Evolutionary conservation across 805 yeast genomes (phyloP).

Genomic region (Wickerhamomyces rabaulensis): DNA sequence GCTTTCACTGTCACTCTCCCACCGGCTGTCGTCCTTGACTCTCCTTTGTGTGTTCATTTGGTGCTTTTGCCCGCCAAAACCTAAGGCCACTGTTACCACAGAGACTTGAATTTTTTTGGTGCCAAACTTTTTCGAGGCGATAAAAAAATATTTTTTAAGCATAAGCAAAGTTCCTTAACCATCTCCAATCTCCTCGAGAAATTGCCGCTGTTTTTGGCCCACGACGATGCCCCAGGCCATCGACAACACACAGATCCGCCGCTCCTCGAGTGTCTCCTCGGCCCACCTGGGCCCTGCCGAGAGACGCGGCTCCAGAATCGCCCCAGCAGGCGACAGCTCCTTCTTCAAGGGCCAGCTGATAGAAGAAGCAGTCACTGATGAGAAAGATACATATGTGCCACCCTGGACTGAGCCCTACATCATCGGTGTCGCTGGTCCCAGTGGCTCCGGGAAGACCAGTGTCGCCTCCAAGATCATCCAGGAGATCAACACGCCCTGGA

Average conservation of each 20-base stretch:
- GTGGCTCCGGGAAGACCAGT: constrained; percentile 93
- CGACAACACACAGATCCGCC: neutral
- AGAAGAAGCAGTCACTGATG: neutral
- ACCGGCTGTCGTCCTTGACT: constrained; percentile 12
- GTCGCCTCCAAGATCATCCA: constrained; percentile 80
- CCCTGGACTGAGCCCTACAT: constrained; percentile 89
- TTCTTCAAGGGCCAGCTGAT: constrained; percentile 10
- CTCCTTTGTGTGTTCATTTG: constrained; percentile 7
- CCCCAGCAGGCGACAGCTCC: constrained; percentile 8
- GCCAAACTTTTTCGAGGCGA: neutral
- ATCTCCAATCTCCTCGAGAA: no score
- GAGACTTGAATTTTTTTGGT: neutral
- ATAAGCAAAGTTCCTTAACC: no score
- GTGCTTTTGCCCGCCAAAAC: neutral
- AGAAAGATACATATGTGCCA: constrained; percentile 44
- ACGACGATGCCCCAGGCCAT: neutral
- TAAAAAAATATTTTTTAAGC: no score
- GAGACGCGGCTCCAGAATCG: constrained; percentile 12
- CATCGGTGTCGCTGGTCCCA: constrained; percentile 81
- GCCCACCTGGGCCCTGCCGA: neutral
- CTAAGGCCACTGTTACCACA: neutral
- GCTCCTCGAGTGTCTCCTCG: neutral
- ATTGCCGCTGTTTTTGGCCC: neutral
- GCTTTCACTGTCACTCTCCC: constrained; percentile 19
- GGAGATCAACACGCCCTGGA: constrained; percentile 86